Percentiles rank a stretch among this genome's conserved stretches.
Evolutionary conservation across 306 rosid species (phyloP).

Genomic region (Vachellia collinsii): DNA sequence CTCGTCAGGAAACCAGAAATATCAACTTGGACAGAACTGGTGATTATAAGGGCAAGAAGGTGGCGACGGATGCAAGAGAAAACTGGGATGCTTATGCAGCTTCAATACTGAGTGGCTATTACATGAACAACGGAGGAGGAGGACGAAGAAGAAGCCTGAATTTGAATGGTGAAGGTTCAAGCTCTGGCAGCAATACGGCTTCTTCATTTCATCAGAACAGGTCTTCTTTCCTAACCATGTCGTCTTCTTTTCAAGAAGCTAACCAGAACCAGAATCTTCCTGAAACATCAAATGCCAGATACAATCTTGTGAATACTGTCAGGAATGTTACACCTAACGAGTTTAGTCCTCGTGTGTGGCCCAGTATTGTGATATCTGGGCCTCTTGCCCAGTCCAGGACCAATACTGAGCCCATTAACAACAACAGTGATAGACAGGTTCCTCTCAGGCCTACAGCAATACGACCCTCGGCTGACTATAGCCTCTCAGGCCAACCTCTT

Average conservation of each 20-base stretch:
- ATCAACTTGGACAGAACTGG: not conserved
- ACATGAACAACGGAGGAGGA: not conserved
- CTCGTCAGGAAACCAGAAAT: not conserved
- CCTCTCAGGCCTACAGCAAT: not conserved
- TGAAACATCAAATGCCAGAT: not conserved
- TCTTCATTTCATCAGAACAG: not conserved
- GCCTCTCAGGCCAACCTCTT: not conserved
- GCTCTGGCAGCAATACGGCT: not conserved
- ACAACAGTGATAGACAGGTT: not conserved
- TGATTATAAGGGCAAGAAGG: not conserved
- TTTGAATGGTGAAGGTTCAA: not conserved
- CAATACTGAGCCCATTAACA: not conserved
- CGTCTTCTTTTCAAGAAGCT: not conserved
- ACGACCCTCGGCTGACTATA: not conserved
- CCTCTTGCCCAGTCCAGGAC: constrained; percentile 6
- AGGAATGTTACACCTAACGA: not conserved
- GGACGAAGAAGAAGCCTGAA: not conserved
- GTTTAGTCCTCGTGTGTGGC: constrained; percentile 16
- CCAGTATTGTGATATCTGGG: constrained; percentile 7
- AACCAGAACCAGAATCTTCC: not conserved
- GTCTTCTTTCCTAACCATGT: not conserved
- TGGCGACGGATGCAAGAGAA: not conserved
- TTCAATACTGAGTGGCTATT: constrained; percentile 18
- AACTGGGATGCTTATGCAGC: constrained; percentile 25
- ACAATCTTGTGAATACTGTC: not conserved